These are phyloP conservation scores for Acaromyces ingoldii DNA, from an alignment of 1,284 basidiomycete genomes.

Conservation along the genomic window DNA sequence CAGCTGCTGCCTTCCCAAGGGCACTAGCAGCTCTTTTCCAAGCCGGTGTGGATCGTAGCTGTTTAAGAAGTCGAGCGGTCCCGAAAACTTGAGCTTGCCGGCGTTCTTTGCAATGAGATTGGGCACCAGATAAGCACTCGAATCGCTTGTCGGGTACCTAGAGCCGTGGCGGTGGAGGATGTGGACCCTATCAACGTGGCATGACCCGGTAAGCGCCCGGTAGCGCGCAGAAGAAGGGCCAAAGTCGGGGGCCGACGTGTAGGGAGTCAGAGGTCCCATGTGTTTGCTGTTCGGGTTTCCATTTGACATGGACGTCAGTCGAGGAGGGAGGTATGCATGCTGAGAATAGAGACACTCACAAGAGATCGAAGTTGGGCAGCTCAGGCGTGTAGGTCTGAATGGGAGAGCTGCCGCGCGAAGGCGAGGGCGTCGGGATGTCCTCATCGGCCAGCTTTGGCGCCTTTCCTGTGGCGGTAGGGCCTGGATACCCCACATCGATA, in stretches of 20 bases:
- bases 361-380: constrained; percentile 31
- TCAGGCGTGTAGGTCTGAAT: constrained; percentile 38
- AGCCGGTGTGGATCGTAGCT: constrained; percentile 31
- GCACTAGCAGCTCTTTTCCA: constrained; percentile 43
- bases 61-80: constrained; percentile 38
- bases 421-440: constrained; percentile 24
- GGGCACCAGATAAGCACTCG: constrained; percentile 5
- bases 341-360: constrained; percentile 12
- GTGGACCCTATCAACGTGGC: constrained; percentile 41
- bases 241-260: constrained; percentile 36
- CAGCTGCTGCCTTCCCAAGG: constrained; percentile 42
- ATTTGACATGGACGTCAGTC: not conserved
- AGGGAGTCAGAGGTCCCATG: constrained; percentile 49
- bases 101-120: constrained; percentile 10
- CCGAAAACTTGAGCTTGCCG: constrained; percentile 19
- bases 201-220: constrained; percentile 15
- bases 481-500: constrained; percentile 40
- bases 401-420: constrained; percentile 31
- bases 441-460: constrained; percentile 40
- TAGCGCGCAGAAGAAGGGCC: constrained; percentile 38
- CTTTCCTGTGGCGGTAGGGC: constrained; percentile 32
- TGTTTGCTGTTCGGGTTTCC: constrained; percentile 17
- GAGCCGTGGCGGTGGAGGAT: constrained; percentile 47
- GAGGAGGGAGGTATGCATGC: not conserved
- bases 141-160: constrained; percentile 29